Evolutionary conservation across 1,284 basidiomycete genomes (phyloP), one percentile per base, ranked within the genome.

Genomic region (Trichosporon ovoides): DNA sequence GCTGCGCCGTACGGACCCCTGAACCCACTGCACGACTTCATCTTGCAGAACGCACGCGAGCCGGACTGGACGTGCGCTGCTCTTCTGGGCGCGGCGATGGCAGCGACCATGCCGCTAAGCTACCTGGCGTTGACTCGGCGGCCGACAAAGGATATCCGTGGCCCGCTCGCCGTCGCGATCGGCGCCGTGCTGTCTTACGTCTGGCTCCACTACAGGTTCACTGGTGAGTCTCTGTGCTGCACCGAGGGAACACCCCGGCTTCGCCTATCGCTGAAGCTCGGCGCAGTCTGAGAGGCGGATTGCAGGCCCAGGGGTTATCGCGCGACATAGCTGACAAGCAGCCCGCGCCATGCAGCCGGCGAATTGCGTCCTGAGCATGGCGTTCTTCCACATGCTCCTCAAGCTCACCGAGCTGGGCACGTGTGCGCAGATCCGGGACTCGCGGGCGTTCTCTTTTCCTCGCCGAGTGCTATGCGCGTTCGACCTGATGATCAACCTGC

Each of bases 311-410:
- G 35, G 3, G 35, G 3, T 4, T 13, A 37, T 37, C 13, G 16
- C 11, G 13, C 13, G 43, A 22, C 28, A 4, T 28, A 22, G 24
- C 28, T 31, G 28, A 31, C 28, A 31, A 31, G 13, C 43, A 48
- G 43, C 24, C 24, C 18, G 22, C 12, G 18, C 43, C 3, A 22
- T 48, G 22, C 43, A 48, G 22, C 43, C 43, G 43, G 22, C 28
- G 14, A 48, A 48, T 22, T 48, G 43, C 24, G 22, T 48, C 24
- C 43, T 48, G 43, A 48, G 22, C 24, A 48, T 48, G 43, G 43
- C 43, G 14, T 48, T 16, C 43, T 48, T 48, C 24, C 43, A 48
- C 28, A 22, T 48, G 7, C 43, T 48, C 16, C 43, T 48, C 14
- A 34, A 48, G 43, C n/a, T 14, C 16, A n/a, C 24, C 22, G 43